Evolutionary conservation across 2,329 filamentous ascomycete species (phyloP).

Genomic region (Cercospora sp.): DNA sequence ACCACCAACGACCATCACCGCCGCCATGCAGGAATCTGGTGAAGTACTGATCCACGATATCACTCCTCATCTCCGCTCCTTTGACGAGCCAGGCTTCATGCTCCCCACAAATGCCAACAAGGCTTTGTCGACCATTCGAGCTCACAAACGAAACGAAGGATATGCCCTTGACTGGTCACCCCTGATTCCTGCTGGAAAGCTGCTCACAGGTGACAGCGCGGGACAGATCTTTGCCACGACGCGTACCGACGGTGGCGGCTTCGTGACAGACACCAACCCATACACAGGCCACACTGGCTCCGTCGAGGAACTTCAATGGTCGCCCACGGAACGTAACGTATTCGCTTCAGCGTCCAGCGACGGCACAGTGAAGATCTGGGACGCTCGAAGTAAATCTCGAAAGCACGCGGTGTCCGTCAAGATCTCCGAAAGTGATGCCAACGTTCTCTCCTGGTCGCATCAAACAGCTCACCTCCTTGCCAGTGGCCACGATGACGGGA

Average conservation of each 20-base stretch:
- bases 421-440: constrained; percentile 82
- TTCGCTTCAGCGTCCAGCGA: constrained; percentile 94
- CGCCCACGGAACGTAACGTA: constrained; percentile 85
- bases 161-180: constrained; percentile 98
- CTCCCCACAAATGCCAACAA: constrained; percentile 83
- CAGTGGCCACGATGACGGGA: constrained; percentile 87
- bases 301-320: constrained; percentile 97
- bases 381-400: constrained; percentile 84
- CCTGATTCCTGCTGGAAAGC: constrained; percentile 73
- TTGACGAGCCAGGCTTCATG: constrained; percentile 81
- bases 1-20: constrained; percentile 79
- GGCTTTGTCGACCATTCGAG: constrained; percentile 80
- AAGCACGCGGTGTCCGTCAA: constrained; percentile 85
- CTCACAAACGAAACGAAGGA: constrained; percentile 83
- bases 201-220: constrained; percentile 87
- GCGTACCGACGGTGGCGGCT: constrained; percentile 81
- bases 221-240: constrained; percentile 88
- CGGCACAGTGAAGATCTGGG: constrained; percentile 94
- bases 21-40: constrained; percentile 87
- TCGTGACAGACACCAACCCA: constrained; percentile 79
- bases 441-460: constrained; percentile 93
- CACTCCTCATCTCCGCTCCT: constrained; percentile 81
- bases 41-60: constrained; percentile 93
- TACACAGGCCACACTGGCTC: constrained; percentile 82
- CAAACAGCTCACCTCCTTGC: constrained; percentile 87